A percentile compares a stretch with the other conserved stretches of the same genome.
phyloP scores from a whole-genome alignment of 2,329 filamentous ascomycete species.

The Fusarium sp. region DNA sequence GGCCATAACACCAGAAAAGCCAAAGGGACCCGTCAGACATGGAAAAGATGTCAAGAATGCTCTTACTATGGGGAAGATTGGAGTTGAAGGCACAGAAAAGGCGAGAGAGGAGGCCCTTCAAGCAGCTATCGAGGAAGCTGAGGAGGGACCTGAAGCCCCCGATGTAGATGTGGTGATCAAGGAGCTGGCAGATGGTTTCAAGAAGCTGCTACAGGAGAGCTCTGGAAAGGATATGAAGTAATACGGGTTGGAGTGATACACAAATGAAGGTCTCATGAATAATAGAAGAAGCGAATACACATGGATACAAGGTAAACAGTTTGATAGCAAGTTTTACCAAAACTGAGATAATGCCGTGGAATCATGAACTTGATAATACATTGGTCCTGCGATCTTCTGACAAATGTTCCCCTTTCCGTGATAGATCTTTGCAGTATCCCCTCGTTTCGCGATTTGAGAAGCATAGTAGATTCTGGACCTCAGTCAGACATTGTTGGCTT shows the following conservation, averaged over 20 bases:
- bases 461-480: not conserved
- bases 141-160: slow-evolving; percentile 48
- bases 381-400: not conserved
- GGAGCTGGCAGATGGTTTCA: slow-evolving; percentile 51
- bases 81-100: slow-evolving; percentile 43
- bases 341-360: not conserved
- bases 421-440: not conserved
- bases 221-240: not conserved
- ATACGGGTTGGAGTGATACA: not conserved
- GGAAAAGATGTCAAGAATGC: slow-evolving; percentile 61
- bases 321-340: slow-evolving; percentile 11
- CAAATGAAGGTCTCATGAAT: not conserved
- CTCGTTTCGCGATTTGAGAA: not conserved
- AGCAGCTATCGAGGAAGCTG: slow-evolving; percentile 42
- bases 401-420: not conserved
- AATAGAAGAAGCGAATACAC: not conserved
- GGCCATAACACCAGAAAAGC: slow-evolving; percentile 67
- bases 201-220: slow-evolving; percentile 42
- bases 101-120: slow-evolving; percentile 32
- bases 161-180: slow-evolving; percentile 54
- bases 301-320: not conserved
- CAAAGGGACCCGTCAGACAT: slow-evolving; percentile 59
- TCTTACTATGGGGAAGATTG: slow-evolving; percentile 54
- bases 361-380: not conserved
- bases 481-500: not conserved